These are phyloP conservation scores for Penicillium riverlandense DNA, from an alignment of 495 filamentous ascomycete species.

Conservation along the genomic window DNA sequence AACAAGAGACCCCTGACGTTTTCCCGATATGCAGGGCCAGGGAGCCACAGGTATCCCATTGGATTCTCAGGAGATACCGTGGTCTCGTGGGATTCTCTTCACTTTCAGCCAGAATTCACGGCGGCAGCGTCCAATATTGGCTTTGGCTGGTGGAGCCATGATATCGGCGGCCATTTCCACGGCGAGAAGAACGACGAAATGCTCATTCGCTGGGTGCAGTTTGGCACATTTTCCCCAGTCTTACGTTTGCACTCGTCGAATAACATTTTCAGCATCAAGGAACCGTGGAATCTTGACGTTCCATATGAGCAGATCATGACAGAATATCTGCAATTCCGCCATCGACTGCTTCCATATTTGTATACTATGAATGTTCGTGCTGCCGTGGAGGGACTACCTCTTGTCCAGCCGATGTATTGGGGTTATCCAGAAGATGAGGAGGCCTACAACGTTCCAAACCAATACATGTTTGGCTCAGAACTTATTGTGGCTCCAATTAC, in stretches of 20 bases:
- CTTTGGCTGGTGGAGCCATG: constrained; percentile 60
- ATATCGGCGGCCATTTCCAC: constrained; percentile 51
- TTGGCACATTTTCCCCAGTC: constrained; percentile 51
- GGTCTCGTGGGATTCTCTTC: constrained; percentile 48
- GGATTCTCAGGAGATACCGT: constrained; percentile 54
- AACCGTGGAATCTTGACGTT: constrained; percentile 46
- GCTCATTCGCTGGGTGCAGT: constrained; percentile 49
- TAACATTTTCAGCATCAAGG: constrained; percentile 45
- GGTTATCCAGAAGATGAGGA: constrained; percentile 34
- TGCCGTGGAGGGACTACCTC: constrained; percentile 33
- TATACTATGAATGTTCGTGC: constrained; percentile 48
- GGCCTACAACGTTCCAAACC: constrained; percentile 44
- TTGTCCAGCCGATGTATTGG: constrained; percentile 57
- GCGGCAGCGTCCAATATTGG: constrained; percentile 57
- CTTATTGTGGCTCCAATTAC: constrained; percentile 49
- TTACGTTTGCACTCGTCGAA: constrained; percentile 48
- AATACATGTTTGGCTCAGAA: constrained; percentile 47
- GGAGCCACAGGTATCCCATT: constrained; percentile 52
- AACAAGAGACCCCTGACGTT: constrained; percentile 31
- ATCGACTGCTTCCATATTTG: constrained; percentile 49
- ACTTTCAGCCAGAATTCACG: constrained; percentile 58
- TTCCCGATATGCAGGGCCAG: constrained; percentile 51
- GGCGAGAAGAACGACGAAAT: constrained; percentile 48
- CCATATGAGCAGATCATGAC: constrained; percentile 36
- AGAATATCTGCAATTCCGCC: constrained; percentile 39